phyloP scores from a whole-genome alignment of 371 early-diverging fungal genomes.

The Mucor lusitanicus region DNA sequence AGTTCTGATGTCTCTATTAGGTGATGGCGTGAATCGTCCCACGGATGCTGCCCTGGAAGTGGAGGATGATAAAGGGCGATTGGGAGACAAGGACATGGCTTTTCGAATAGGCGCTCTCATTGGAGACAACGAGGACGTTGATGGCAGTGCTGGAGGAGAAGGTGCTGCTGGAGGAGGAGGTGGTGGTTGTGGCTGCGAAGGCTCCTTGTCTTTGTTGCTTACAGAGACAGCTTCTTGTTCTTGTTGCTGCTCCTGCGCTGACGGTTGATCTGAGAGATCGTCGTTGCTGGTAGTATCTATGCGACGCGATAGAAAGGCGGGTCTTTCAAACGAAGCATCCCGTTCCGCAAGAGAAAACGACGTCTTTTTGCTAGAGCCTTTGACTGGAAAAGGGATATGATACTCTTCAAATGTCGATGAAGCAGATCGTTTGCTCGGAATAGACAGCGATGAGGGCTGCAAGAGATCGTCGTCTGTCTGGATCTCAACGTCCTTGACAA shows the following conservation, averaged over 20 bases:
- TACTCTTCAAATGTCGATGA: not conserved
- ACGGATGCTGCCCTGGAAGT: not conserved
- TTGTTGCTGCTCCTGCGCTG: not conserved
- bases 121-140: not conserved
- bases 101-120: not conserved
- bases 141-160: not conserved
- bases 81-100: not conserved
- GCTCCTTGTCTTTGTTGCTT: not conserved
- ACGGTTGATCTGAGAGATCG: not conserved
- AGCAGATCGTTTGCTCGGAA: not conserved
- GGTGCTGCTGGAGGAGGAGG: no score
- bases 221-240: not conserved
- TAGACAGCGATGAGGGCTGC: not conserved
- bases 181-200: not conserved
- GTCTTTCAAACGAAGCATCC: not conserved
- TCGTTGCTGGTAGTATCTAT: not conserved
- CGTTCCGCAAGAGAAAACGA: not conserved
- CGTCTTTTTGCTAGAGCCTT: not conserved
- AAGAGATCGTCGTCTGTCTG: slow-evolving; percentile 13
- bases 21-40: not conserved
- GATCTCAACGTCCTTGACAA: slow-evolving; percentile 10
- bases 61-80: not conserved
- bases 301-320: not conserved
- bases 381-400: not conserved
- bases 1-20: not conserved